Conservation (phyloP, 2,329 filamentous ascomycete genomes). For the Sporothrix mexicana region DNA sequence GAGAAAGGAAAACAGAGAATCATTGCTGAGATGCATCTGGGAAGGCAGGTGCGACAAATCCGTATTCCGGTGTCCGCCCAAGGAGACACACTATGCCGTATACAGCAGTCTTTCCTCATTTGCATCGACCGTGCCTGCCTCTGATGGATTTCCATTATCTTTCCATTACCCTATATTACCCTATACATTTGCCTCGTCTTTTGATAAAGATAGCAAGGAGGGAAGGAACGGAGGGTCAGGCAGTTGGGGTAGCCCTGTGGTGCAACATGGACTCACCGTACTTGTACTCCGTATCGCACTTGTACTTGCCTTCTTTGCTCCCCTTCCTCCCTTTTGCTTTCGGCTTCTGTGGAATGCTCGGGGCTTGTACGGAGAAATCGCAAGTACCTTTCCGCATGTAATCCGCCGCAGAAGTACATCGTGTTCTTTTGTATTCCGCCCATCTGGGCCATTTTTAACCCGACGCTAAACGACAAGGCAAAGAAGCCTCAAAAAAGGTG, state of each 20-base stretch:
- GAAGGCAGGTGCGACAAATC: neutral
- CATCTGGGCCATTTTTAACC: constrained; percentile 9
- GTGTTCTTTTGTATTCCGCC: no score
- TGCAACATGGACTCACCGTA: constrained; percentile 22
- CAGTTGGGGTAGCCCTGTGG: constrained; percentile 11
- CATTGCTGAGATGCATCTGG: constrained; percentile 4
- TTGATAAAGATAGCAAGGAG: constrained; percentile 1
- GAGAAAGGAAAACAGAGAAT: no score
- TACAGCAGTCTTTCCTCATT: constrained; percentile 33
- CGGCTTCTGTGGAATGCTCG: neutral
- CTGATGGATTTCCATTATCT: constrained; percentile 34
- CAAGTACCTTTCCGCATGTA: neutral
- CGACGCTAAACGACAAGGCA: constrained; percentile 31
- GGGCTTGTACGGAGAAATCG: neutral
- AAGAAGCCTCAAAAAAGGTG: neutral
- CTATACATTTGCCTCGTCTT: constrained; percentile 29
- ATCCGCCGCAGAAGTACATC: neutral
- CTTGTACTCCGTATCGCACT: neutral
- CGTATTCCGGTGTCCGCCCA: neutral
- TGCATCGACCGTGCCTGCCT: constrained; percentile 28
- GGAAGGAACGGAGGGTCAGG: constrained; percentile 10
- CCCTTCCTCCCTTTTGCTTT: no score
- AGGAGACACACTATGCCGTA: constrained; percentile 19
- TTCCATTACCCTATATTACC: constrained; percentile 35
- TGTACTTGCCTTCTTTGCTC: no score